Evolutionary conservation across 73 alveolate species (phyloP).

Genomic region (Urostyla sp.): DNA sequence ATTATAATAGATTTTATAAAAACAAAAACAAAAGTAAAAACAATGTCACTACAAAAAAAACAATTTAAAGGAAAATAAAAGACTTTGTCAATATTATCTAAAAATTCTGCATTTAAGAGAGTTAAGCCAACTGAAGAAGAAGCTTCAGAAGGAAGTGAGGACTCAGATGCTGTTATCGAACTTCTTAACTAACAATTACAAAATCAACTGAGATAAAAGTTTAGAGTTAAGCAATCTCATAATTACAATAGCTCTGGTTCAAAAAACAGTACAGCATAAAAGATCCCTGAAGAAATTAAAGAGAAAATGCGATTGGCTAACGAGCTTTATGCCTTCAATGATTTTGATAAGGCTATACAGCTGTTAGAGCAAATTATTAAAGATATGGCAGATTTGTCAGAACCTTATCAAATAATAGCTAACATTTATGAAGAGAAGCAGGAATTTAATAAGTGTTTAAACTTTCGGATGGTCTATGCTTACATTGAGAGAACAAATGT

Average conservation of each 20-base stretch:
- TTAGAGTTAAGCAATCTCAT: constrained; percentile 5
- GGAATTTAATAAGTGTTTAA: constrained; percentile 30
- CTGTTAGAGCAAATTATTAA: constrained; percentile 28
- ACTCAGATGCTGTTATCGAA: not conserved
- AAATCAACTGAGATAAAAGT: constrained; percentile 28
- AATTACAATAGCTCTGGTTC: not conserved
- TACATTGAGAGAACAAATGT: constrained; percentile 30
- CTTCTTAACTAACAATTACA: not conserved
- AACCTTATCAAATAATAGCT: constrained; percentile 23
- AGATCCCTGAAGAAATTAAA: constrained; percentile 36
- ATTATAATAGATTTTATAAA: too few species aligned
- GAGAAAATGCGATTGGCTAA: constrained; percentile 26
- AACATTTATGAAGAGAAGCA: constrained; percentile 50
- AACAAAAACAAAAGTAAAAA: too few species aligned
- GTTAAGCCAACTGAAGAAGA: too few species aligned
- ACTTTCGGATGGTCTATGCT: constrained; percentile 54
- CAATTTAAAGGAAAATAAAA: too few species aligned
- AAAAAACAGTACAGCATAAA: constrained; percentile 2
- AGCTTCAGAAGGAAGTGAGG: not conserved
- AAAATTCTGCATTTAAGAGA: too few species aligned
- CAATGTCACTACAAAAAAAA: too few species aligned
- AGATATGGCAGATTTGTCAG: constrained; percentile 35
- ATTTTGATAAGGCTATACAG: constrained; percentile 33
- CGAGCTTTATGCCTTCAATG: constrained; percentile 31
- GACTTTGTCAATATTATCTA: too few species aligned